These are phyloP conservation scores for Gelatoporia subvermispora DNA, from an alignment of 768 basidiomycete species.

Conservation along the genomic window DNA sequence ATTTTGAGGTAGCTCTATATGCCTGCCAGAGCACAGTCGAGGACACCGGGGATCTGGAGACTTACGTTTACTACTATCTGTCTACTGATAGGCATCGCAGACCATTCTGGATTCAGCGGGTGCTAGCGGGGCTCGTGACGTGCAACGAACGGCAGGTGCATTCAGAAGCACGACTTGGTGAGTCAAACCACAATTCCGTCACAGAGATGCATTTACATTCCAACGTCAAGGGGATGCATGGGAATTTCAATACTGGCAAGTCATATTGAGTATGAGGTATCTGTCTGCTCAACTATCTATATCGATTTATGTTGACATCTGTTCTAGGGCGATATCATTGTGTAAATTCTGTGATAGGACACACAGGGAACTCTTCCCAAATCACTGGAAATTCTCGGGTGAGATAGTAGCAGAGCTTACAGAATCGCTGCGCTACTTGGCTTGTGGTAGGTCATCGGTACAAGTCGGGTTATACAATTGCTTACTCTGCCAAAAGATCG, in stretches of 20 bases:
- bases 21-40: neutral
- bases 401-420: conserved; percentile 5
- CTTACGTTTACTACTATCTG: conserved; percentile 6
- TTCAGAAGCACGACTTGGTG: neutral
- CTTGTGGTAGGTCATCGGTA: conserved; percentile 11
- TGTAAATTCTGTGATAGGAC: conserved; percentile 5
- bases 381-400: conserved; percentile 1
- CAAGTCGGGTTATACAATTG: neutral
- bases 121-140: conserved; percentile 1
- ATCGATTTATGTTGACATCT: too few species aligned
- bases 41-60: neutral
- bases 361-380: conserved; percentile 19
- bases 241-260: conserved; percentile 6
- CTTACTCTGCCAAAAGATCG: conserved; percentile 1
- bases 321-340: neutral
- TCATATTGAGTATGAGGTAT: neutral
- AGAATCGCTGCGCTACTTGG: conserved; percentile 3
- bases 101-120: conserved; percentile 13
- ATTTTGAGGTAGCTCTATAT: neutral
- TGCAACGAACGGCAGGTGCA: neutral
- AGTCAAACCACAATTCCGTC: neutral
- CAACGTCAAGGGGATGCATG: neutral
- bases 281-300: too few species aligned
- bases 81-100: neutral
- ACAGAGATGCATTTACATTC: neutral